Base-by-base conservation (phyloP, 139 green algal species). In the Protoeuglena noctilucae region DNA sequence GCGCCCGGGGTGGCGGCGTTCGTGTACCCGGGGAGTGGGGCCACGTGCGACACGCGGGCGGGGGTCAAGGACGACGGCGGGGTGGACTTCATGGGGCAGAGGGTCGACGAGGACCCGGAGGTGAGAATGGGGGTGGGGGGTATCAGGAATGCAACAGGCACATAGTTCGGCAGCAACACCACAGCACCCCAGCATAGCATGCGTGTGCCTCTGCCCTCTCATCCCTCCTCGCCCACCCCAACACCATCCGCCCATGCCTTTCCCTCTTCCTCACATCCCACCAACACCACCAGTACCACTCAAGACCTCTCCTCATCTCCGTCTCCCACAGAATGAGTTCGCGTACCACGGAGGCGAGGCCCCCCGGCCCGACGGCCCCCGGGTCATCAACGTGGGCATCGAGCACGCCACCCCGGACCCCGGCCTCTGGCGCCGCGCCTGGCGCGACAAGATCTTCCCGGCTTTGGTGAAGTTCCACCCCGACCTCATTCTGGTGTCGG, bases 341-440 rank as follows among this genome's bases (percentile, higher is more conserved):
- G 49, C 12, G 25, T 34, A 66, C 14, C 25, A 31, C 43, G 64
- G 45, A 28, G 51, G 27, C 14, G 61, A 71, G 22, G 45, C 57
- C 23, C 57, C 58, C 12, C 41, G 54, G 0, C 28, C 50, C 3
- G 50, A 60, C 2, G 81, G 72, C 1, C 85, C 85, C 0, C 78
- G 83, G 17, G 63, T 94, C 48, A 90, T 96, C 57, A 86, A 94
- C 48, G 83, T 94, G 18, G 83, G 83, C 48, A 86, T 94, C 53
- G 43, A 56, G 19, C 26, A 31, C 23, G 59, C 70, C 16, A 80
- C 80, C 27, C 71, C 68, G 0, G 24, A 68, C 22, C 48, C 61
- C 17, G 30, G 58, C 14, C 58, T 83, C 34, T 94, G 85, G 85
- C 69, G 75, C 26, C 67, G 80, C 2, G 68, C 81, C 1, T 94